Percentiles rank a stretch among this genome's conserved stretches.
phyloP scores from a whole-genome alignment of 2,329 filamentous ascomycete species.

The Chaetomiaceae sp. region DNA sequence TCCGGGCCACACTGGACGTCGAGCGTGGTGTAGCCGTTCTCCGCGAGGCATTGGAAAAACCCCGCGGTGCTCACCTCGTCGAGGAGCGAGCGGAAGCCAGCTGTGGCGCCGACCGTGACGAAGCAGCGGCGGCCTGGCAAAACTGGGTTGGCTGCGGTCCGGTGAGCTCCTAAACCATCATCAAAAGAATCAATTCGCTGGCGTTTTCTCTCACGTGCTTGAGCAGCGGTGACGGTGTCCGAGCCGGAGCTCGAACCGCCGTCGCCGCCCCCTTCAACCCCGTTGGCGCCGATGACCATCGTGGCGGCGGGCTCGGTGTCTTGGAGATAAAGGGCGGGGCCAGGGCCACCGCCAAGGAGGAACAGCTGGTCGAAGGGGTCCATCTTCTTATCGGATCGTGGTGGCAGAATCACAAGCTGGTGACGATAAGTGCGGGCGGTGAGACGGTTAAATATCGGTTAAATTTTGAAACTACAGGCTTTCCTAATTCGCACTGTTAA shows the following conservation, averaged over 20 bases:
- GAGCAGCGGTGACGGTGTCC: not conserved
- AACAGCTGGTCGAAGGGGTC: not conserved
- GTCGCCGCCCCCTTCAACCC: not conserved
- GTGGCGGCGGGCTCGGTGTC: not conserved
- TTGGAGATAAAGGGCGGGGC: not conserved
- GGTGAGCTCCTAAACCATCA: not conserved
- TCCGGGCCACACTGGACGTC: constrained; percentile 27
- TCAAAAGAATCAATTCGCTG: not conserved
- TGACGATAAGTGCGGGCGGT: not conserved
- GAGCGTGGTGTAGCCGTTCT: constrained; percentile 62
- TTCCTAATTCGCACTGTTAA: too few relatives aligned
- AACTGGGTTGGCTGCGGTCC: not conserved
- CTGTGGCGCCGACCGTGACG: constrained; percentile 89
- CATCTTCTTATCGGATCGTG: constrained; percentile 9
- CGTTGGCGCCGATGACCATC: constrained; percentile 1
- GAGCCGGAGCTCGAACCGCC: not conserved
- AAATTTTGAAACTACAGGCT: too few relatives aligned
- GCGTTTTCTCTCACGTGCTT: constrained; percentile 5
- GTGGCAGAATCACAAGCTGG: not conserved
- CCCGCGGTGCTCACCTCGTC: constrained; percentile 55
- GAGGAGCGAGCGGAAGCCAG: constrained; percentile 71
- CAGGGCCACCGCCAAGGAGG: not conserved
- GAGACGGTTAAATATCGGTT: not conserved
- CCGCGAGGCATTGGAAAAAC: constrained; percentile 59
- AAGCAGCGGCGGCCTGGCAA: constrained; percentile 51